Percentiles rank a stretch among this genome's conserved stretches.
Conservation (phyloP, 2,329 filamentous ascomycete species). For the Aureobasidium uvarum region DNA sequence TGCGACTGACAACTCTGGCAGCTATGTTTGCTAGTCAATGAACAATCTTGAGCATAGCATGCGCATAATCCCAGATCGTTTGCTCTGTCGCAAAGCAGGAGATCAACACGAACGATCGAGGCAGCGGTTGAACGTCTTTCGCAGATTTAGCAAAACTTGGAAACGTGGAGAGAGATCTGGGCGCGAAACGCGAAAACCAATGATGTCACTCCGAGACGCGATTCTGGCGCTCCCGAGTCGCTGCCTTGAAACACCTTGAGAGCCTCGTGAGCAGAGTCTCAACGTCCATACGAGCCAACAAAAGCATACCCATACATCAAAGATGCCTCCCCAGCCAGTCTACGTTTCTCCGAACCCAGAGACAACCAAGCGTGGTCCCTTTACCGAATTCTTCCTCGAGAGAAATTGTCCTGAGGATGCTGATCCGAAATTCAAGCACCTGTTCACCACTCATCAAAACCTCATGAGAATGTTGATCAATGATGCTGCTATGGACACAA, state of each 20-base stretch:
- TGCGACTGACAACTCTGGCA: not conserved
- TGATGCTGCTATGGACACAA: constrained; percentile 38
- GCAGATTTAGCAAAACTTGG: not conserved
- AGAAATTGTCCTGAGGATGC: constrained; percentile 30
- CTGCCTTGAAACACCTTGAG: constrained; percentile 7
- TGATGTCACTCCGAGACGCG: not conserved
- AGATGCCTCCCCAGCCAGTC: constrained; percentile 1
- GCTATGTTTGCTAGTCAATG: not conserved
- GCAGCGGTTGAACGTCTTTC: not conserved
- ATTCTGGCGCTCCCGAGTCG: not conserved
- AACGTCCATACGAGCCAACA: constrained; percentile 8
- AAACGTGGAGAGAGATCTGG: not conserved
- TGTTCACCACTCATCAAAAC: constrained; percentile 29
- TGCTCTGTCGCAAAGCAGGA: not conserved
- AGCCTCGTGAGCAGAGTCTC: not conserved
- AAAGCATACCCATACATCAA: not conserved
- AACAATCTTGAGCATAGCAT: no score
- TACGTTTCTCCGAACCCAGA: constrained; percentile 30
- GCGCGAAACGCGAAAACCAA: not conserved
- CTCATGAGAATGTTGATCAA: constrained; percentile 36
- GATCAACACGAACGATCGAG: constrained; percentile 11
- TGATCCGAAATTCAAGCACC: constrained; percentile 30
- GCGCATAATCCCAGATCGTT: not conserved
- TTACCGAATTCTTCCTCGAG: constrained; percentile 32
- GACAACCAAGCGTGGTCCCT: constrained; percentile 34